Base-by-base conservation (phyloP, 805 yeast genomes). In the Nakazawaea peltata region DNA sequence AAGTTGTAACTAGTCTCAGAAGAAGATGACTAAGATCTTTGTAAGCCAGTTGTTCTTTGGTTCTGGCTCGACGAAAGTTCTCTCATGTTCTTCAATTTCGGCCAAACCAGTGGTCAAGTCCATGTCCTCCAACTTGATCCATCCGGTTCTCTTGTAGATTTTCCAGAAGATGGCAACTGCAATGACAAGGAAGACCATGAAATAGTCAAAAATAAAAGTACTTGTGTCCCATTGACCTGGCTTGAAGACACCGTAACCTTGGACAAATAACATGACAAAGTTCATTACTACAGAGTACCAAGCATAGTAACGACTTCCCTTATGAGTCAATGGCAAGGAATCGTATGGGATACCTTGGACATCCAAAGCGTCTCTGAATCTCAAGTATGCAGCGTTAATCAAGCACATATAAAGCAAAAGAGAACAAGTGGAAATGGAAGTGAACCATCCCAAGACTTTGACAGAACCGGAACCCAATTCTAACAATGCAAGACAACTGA, bases 361-460 rank as follows among this genome's bases (percentile, higher is more conserved):
- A 28, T 55, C 47, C 42, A 74, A 66, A 1, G 81, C 86, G 34
- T 69, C 63, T 49, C 74, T 67, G 57, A 81, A 83, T 42, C 77
- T 69, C 19, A 77, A 44, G 50, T 75, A 82, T 14, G 81, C 71
- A 26, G 68, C 53, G 43, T 74, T 62, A 47, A 81, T 72, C 37
- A 68, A 64, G 35, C 66, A 67, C 58, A 74, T 79, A 51, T 74
- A 78, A 47, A 69, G 71, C 47, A 77, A 65, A 49, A 78, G 85
- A 19, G 82, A 78, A 22, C 75, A 74, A 4, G 90, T 80, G 39
- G 78, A 76, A 41, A 83, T 57, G 45, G 79, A 78, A 39, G 81
- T 71, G 36, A 82, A 63, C 88, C 90, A 83, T 49, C 67, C 70
- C 43, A 83, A 65, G 3, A 82, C 92, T 8, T 69, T 67, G 18